Evolutionary conservation across 2,329 filamentous ascomycete species (phyloP).

Genomic region (Lasiodiplodia sp.): DNA sequence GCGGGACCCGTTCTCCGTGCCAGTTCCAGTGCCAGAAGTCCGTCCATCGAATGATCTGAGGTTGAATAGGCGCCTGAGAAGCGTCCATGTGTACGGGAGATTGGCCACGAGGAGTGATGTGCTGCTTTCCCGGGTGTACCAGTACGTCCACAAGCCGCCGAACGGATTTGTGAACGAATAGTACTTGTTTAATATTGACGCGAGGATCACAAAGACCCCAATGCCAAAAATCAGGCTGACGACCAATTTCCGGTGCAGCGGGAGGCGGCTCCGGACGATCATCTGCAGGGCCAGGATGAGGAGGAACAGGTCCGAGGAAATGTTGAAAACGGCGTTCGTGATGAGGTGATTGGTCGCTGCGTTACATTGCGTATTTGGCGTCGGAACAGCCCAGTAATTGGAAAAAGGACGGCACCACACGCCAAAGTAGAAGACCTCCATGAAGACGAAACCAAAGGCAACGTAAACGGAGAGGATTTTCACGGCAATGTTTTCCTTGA

Average conservation of each 20-base stretch:
- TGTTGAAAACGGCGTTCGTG: slow-evolving; percentile 54
- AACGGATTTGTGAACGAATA: slow-evolving; percentile 52
- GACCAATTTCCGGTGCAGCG: slow-evolving; percentile 54
- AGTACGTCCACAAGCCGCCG: slow-evolving; percentile 54
- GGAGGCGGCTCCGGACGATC: slow-evolving; percentile 46
- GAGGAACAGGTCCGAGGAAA: slow-evolving; percentile 48
- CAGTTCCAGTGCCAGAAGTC: not conserved
- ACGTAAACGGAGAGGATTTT: slow-evolving; percentile 46
- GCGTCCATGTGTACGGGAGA: slow-evolving; percentile 60
- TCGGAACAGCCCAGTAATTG: slow-evolving; percentile 45
- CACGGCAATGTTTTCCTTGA: slow-evolving; percentile 46
- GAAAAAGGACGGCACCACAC: slow-evolving; percentile 50
- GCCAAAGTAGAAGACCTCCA: slow-evolving; percentile 50
- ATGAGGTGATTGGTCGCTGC: slow-evolving; percentile 57
- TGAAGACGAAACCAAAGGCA: slow-evolving; percentile 44
- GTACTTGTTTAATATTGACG: slow-evolving; percentile 59
- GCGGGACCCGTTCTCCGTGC: not conserved
- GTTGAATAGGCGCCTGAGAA: slow-evolving; percentile 58
- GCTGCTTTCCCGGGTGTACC: slow-evolving; percentile 62
- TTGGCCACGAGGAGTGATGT: slow-evolving; percentile 64
- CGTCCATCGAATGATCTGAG: slow-evolving; percentile 39
- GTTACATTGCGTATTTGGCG: slow-evolving; percentile 47
- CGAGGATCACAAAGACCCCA: slow-evolving; percentile 52
- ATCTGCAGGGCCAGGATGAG: slow-evolving; percentile 49
- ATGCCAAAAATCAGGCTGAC: slow-evolving; percentile 61